A percentile compares a stretch with the other conserved stretches of the same genome.
phyloP scores from a whole-genome alignment of 768 basidiomycete species.

The Amanita rubescens region DNA sequence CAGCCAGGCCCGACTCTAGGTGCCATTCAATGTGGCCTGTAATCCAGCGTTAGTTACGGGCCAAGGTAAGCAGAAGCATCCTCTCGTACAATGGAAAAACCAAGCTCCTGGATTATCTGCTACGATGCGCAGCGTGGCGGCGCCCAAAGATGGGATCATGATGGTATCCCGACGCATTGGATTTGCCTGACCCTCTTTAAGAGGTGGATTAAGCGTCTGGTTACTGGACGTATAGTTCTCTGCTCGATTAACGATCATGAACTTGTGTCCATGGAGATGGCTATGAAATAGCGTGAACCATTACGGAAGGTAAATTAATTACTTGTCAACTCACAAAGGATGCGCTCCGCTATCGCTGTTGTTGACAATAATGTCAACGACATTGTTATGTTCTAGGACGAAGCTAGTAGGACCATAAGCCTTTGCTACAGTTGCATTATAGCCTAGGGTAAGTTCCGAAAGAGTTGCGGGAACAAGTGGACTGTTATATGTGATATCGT shows the following conservation, averaged over 20 bases:
- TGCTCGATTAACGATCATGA: slow-evolving; percentile 71
- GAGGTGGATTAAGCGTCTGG: slow-evolving; percentile 70
- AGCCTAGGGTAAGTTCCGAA: slow-evolving; percentile 68
- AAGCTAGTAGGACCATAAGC: slow-evolving; percentile 82
- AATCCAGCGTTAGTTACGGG: neutral
- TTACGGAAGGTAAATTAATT: slow-evolving; percentile 1
- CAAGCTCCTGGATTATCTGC: slow-evolving; percentile 94
- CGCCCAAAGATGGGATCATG: slow-evolving; percentile 58
- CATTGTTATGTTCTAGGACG: slow-evolving; percentile 66
- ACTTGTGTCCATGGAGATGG: slow-evolving; percentile 88
- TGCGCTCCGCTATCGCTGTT: slow-evolving; percentile 71
- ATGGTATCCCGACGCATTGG: slow-evolving; percentile 92
- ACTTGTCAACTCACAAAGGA: slow-evolving; percentile 59
- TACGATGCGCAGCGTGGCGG: slow-evolving; percentile 67
- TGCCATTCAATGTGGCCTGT: slow-evolving; percentile 86
- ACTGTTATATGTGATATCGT: slow-evolving; percentile 58
- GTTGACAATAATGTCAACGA: slow-evolving; percentile 70
- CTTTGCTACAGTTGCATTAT: slow-evolving; percentile 51
- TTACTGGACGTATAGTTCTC: slow-evolving; percentile 68
- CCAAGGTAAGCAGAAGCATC: neutral
- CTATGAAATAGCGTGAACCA: slow-evolving; percentile 29
- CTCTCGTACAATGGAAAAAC: slow-evolving; percentile 67
- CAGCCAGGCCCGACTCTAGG: slow-evolving; percentile 74
- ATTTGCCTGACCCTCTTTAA: slow-evolving; percentile 73
- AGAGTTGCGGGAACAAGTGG: slow-evolving; percentile 74